phyloP scores from a whole-genome alignment of 768 basidiomycete genomes.

The Mycena amicta region DNA sequence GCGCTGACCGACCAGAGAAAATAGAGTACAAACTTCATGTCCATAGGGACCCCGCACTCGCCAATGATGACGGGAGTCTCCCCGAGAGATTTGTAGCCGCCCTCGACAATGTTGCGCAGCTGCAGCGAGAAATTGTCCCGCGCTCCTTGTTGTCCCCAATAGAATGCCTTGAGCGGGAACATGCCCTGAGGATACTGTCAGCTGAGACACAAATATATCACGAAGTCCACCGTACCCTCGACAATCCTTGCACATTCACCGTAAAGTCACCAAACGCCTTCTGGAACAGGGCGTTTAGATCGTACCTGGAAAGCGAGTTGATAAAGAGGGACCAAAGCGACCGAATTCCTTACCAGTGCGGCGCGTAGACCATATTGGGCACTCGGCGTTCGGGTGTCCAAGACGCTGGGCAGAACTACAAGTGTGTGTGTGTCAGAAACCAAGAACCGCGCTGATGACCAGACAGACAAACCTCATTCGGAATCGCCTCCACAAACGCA shows the following conservation, averaged over 20 bases:
- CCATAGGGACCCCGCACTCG: slow-evolving; percentile 95
- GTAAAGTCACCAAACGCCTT: slow-evolving; percentile 86
- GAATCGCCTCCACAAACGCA: slow-evolving; percentile 83
- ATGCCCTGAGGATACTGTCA: slow-evolving; percentile 79
- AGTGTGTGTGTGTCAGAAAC: slow-evolving; percentile 50
- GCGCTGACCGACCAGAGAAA: too few relatives aligned
- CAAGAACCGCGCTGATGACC: slow-evolving; percentile 6
- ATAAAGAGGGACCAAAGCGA: too few relatives aligned
- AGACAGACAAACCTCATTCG: slow-evolving; percentile 74
- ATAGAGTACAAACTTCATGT: slow-evolving; percentile 76
- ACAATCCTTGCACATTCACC: slow-evolving; percentile 91
- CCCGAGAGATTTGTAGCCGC: slow-evolving; percentile 69
- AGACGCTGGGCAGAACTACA: slow-evolving; percentile 76
- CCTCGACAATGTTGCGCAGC: slow-evolving; percentile 75
- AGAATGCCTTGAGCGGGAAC: slow-evolving; percentile 78
- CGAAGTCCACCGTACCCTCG: slow-evolving; percentile 58
- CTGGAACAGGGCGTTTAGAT: slow-evolving; percentile 83
- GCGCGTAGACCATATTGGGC: slow-evolving; percentile 67
- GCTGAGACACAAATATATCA: too few relatives aligned
- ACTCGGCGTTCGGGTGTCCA: slow-evolving; percentile 73
- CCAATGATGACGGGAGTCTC: slow-evolving; percentile 87
- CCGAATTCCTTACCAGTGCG: too few relatives aligned
- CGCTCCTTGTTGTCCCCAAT: slow-evolving; percentile 85
- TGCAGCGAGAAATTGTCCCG: slow-evolving; percentile 84
- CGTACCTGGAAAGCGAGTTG: too few relatives aligned